These are phyloP conservation scores for Hypoxylon lienhwacheense DNA, from an alignment of 495 filamentous ascomycete genomes.

Conservation along the genomic window DNA sequence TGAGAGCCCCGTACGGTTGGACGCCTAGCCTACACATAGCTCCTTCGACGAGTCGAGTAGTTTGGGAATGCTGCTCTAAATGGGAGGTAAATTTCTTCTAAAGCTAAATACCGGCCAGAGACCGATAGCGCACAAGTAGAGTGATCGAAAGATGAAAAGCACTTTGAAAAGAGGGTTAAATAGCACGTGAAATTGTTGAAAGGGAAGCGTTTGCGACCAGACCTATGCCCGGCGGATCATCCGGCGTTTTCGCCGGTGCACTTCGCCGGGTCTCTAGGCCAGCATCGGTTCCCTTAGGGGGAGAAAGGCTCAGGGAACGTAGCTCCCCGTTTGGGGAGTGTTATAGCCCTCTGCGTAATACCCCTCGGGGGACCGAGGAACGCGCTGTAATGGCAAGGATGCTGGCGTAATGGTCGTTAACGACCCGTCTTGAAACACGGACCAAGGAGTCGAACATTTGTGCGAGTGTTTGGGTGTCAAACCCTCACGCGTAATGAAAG, in stretches of 20 bases:
- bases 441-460: background rate
- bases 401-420: background rate
- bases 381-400: background rate
- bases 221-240: background rate
- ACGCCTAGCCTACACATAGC: slow-evolving; percentile 56
- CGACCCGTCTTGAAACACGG: background rate
- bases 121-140: background rate
- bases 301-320: background rate
- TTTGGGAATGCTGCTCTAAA: slow-evolving; percentile 69
- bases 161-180: background rate
- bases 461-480: background rate
- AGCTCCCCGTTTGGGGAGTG: background rate
- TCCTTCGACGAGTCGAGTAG: slow-evolving; percentile 68
- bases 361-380: background rate
- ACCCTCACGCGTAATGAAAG: background rate
- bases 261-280: background rate
- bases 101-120: slow-evolving; percentile 51
- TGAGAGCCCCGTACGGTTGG: slow-evolving; percentile 62
- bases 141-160: background rate
- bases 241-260: background rate
- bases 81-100: slow-evolving; percentile 70
- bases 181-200: background rate
- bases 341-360: background rate
- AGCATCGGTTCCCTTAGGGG: background rate
- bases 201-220: background rate